Base-by-base conservation (phyloP, 108 stramenopile genomes). In the Seminavis robusta region DNA sequence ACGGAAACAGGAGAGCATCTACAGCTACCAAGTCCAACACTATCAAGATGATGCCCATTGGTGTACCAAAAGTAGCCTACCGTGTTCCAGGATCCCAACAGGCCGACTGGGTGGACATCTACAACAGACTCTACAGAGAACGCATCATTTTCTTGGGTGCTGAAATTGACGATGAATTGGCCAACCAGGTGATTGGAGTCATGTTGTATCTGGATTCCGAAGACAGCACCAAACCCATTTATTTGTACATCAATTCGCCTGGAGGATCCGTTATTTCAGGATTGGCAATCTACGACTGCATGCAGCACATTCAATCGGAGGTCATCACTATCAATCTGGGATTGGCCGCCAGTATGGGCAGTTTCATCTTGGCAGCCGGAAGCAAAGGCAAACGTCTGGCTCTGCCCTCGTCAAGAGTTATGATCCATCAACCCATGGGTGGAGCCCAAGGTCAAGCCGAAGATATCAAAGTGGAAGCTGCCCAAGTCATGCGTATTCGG, bases 401-500 rank as follows among this genome's bases (percentile, higher is more conserved):
- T 11, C 73, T 98, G n/a, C 97, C 97, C 16, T 90, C 90, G 48
- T 93, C 93, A 6, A 82, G 97, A 8, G 91, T 92, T 58, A 98
- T 98, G 97, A 97, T 98, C 74, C 97, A 98, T 83, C 97, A 98
- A 72, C 97, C 97, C 54, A 94, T 94, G 95, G 98, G 98, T 29
- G 96, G 96, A n/a, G 98, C 98, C 2, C 94, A 88, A 73, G 98
- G 96, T 34, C 98, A 98, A 61, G 96, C 98, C 3, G 92, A 96
- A 69, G 98, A 98, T 76, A 97, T 98, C 72, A 95, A 96, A 70
- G 92, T 94, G 17, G 96, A 98, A 75, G 98, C 98, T 8, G 80
- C 92, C 7, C 96, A 98, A 74, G 95, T 98, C 69, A 90, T 98
- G 94, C 82, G 90, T 36, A 97, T 98, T 65, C 87, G 95, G 25